phyloP scores from a whole-genome alignment of 768 basidiomycete genomes.

The Tylopilus intermedius region DNA sequence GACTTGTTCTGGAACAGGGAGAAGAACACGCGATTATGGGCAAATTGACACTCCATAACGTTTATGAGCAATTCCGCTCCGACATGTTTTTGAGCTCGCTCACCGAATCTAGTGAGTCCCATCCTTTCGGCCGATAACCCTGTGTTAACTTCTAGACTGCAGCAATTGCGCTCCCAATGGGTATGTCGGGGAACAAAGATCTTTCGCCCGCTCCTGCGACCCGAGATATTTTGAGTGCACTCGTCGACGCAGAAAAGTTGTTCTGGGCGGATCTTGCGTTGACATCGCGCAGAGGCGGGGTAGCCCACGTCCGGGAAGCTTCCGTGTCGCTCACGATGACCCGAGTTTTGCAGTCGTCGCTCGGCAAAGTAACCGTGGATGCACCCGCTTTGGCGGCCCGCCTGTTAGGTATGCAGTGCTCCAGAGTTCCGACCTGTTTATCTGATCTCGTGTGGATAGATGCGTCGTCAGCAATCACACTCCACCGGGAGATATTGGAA shows the following conservation, averaged over 20 bases:
- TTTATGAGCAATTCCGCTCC: slow-evolving; percentile 69
- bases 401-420: slow-evolving; percentile 42
- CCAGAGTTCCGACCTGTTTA: neutral
- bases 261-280: slow-evolving; percentile 62
- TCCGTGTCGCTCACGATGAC: slow-evolving; percentile 67
- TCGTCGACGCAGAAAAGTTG: slow-evolving; percentile 65
- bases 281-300: slow-evolving; percentile 54
- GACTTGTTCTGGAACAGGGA: slow-evolving; percentile 40
- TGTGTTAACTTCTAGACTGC: slow-evolving; percentile 10
- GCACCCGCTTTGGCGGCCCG: slow-evolving; percentile 54
- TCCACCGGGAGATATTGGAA: slow-evolving; percentile 84
- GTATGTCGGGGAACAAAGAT: slow-evolving; percentile 49
- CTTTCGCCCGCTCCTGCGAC: slow-evolving; percentile 40
- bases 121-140: neutral
- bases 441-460: slow-evolving; percentile 43
- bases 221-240: slow-evolving; percentile 52
- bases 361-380: slow-evolving; percentile 54
- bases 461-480: slow-evolving; percentile 66
- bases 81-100: slow-evolving; percentile 91
- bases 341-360: slow-evolving; percentile 70
- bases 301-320: slow-evolving; percentile 70
- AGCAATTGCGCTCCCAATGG: slow-evolving; percentile 86
- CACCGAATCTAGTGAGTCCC: slow-evolving; percentile 76
- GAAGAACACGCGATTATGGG: slow-evolving; percentile 74
- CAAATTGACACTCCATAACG: slow-evolving; percentile 70